Evolutionary conservation across 2,329 filamentous ascomycete species (phyloP), one percentile per base, ranked within the genome.

Genomic region (Fusarium scirpi): DNA sequence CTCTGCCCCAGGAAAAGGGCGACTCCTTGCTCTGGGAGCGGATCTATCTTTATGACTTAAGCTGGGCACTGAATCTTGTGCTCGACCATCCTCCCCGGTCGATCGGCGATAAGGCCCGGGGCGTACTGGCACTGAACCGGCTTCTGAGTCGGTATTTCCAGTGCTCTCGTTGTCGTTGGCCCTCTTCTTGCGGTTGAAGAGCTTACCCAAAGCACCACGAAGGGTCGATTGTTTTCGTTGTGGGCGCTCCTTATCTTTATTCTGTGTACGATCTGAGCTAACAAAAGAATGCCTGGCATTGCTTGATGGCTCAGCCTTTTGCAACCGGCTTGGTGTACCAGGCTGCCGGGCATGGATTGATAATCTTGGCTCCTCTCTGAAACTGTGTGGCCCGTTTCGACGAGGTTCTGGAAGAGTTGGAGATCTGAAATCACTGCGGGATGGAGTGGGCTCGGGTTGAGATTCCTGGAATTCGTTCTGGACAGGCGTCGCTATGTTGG

Each of bases 111-210:
- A 70, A 46, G 67, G 70, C 11, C 57, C 64, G 18, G 58, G 62
- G 81, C 40, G 76, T 67, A 48, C 74, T 69, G 38, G 76, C 72
- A 56, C 75, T 7, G 69, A 62, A 16, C 57, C 62, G 16, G 57
- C 40, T 38, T 74, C 71, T 16, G 74, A 75, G 40, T 74, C 71
- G 22, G 74, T 70, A 43, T 73, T 67, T 48, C 67, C 68, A 10
- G 62, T 54, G 46, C 67, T 76, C 27, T 72, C 72, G 18, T 67
- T 58, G 40, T 64, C 49, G 48, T 60, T 65, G 20, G 53, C 6
- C 78, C 86, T 89, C 78, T 86, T 87, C 67, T 84, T 87, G 63
- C 86, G 85, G 16, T 87, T 85, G 76, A 91, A 90, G 12, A 91
- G 78, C 67, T 83, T 87, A 51, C 86, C 84, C 47, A 91, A 76